phyloP scores from a whole-genome alignment of 768 basidiomycete species.

The Boletus reticulatus region DNA sequence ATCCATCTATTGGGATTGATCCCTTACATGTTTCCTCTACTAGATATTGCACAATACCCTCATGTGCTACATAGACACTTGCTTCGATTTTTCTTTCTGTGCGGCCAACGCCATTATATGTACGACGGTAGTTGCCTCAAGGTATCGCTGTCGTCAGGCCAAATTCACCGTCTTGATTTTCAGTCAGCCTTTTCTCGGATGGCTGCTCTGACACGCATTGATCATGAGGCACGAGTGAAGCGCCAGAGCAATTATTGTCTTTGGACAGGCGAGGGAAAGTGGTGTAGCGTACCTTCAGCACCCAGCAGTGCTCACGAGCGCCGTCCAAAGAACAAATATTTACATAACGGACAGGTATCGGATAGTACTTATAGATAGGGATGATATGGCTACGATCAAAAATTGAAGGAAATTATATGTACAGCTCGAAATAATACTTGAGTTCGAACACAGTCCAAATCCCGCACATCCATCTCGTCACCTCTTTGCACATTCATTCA shows the following conservation, averaged over 20 bases:
- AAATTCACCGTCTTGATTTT: neutral
- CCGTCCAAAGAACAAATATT: no score
- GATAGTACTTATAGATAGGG: neutral
- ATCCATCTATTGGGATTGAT: neutral
- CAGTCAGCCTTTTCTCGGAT: neutral
- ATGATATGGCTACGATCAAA: neutral
- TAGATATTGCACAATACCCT: neutral
- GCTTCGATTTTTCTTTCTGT: neutral
- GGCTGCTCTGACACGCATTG: no score
- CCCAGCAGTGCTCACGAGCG: no score
- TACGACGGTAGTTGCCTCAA: neutral
- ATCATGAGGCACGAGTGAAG: no score
- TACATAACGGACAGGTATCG: no score
- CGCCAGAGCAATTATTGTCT: no score
- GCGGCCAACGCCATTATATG: neutral
- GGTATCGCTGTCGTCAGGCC: neutral
- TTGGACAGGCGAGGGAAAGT: no score
- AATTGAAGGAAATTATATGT: neutral
- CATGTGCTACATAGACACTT: neutral
- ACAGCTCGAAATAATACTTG: neutral
- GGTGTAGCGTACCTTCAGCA: no score
- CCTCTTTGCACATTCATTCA: neutral
- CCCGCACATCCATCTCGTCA: neutral
- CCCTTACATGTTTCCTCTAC: neutral
- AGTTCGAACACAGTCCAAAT: neutral